A percentile compares a stretch with the other conserved stretches of the same genome.
phyloP scores from a whole-genome alignment of 345 rosid genomes.

The Kandelia obovata region DNA sequence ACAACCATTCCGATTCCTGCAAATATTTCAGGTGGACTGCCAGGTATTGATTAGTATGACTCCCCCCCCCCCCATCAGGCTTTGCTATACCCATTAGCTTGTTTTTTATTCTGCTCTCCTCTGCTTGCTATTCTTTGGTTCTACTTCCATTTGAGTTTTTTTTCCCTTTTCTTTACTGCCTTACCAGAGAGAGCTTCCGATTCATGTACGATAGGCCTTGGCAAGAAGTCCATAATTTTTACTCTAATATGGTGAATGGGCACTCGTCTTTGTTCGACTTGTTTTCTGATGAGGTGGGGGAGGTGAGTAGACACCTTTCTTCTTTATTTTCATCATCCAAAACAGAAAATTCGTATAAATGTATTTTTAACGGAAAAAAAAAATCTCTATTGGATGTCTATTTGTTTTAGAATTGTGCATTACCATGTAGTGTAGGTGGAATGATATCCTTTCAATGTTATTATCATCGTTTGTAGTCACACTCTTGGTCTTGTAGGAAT shows the following conservation, averaged over 20 bases:
- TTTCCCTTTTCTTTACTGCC: not conserved
- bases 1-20: constrained; percentile 75
- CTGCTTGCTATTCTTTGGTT: not conserved
- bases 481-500: too few relatives aligned
- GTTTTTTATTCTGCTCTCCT: not conserved
- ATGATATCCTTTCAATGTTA: too few relatives aligned
- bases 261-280: constrained; percentile 36
- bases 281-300: constrained; percentile 48
- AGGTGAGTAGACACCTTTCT: not conserved
- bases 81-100: too few relatives aligned
- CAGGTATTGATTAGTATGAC: constrained; percentile 30
- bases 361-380: not conserved
- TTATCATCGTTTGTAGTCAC: too few relatives aligned
- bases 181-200: constrained; percentile 53
- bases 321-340: not conserved
- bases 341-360: not conserved
- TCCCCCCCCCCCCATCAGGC: too few relatives aligned
- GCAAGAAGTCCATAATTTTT: constrained; percentile 61
- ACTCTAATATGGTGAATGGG: constrained; percentile 52
- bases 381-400: too few relatives aligned
- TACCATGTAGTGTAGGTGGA: too few relatives aligned
- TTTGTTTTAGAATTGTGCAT: too few relatives aligned
- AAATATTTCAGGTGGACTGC: constrained; percentile 69
- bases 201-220: constrained; percentile 78
- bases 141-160: not conserved